A percentile compares a stretch with the other conserved stretches of the same genome.
phyloP scores from a whole-genome alignment of 2,329 filamentous ascomycete species.

The Cladobotryum mycophilum region DNA sequence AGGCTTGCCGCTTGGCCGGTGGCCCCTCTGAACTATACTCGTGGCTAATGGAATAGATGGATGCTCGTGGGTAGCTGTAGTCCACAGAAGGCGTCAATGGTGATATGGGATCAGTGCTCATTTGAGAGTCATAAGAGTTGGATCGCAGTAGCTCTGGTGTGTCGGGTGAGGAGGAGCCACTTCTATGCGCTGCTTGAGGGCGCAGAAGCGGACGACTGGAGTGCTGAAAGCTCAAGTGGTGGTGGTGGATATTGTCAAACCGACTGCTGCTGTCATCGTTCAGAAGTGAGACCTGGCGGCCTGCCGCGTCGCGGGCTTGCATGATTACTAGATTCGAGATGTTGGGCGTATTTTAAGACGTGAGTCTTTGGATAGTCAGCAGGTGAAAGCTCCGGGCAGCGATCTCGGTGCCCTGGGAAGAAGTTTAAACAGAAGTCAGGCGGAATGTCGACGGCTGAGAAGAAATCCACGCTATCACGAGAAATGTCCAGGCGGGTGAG shows the following conservation, averaged over 20 bases:
- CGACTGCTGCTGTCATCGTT: slow-evolving; percentile 42
- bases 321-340: slow-evolving; percentile 19
- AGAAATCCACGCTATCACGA: too few species aligned
- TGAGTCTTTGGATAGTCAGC: not conserved
- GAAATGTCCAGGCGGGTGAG: too few species aligned
- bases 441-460: too few species aligned
- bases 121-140: slow-evolving; percentile 56
- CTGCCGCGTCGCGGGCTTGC: slow-evolving; percentile 50
- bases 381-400: too few species aligned
- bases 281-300: slow-evolving; percentile 53
- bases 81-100: slow-evolving; percentile 49
- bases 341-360: not conserved
- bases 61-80: slow-evolving; percentile 34
- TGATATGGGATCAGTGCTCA: slow-evolving; percentile 47
- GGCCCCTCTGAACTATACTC: slow-evolving; percentile 27
- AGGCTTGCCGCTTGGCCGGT: slow-evolving; percentile 36
- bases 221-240: slow-evolving; percentile 25
- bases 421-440: too few species aligned
- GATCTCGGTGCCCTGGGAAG: too few species aligned
- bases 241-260: slow-evolving; percentile 17
- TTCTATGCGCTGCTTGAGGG: slow-evolving; percentile 22
- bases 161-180: slow-evolving; percentile 40
- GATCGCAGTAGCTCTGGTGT: slow-evolving; percentile 55
- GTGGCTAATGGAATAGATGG: slow-evolving; percentile 33
- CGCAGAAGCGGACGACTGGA: slow-evolving; percentile 17